A percentile compares a stretch with the other conserved stretches of the same genome.
These are phyloP conservation scores for Plicaturopsis crispa DNA, from an alignment of 768 basidiomycete genomes.

Conservation along the genomic window DNA sequence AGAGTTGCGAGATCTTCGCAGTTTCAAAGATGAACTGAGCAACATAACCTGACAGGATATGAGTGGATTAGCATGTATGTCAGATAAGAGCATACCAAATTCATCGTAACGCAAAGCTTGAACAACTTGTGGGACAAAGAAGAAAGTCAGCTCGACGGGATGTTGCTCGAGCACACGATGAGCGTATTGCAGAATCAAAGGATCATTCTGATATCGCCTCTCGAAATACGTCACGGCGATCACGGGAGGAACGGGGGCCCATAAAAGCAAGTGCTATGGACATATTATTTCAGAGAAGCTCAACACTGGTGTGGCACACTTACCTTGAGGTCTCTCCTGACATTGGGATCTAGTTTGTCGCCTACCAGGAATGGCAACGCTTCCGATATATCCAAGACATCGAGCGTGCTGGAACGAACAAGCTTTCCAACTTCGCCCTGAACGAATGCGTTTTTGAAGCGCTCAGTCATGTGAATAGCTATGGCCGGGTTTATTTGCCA, in stretches of 20 bases:
- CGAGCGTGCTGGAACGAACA: constrained; percentile 63
- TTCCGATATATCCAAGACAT: constrained; percentile 71
- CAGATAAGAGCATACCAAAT: constrained; percentile 46
- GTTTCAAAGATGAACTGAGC: constrained; percentile 95
- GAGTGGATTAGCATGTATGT: neutral
- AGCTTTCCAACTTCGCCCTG: constrained; percentile 69
- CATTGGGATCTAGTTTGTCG: constrained; percentile 48
- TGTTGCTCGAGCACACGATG: constrained; percentile 93
- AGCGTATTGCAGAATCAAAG: constrained; percentile 88
- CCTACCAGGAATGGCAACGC: constrained; percentile 77
- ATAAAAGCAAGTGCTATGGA: constrained; percentile 73
- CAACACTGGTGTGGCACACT: constrained; percentile 7
- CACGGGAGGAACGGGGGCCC: constrained; percentile 84
- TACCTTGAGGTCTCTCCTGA: constrained; percentile 73
- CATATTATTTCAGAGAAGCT: neutral
- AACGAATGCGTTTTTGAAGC: constrained; percentile 66
- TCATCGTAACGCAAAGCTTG: constrained; percentile 91
- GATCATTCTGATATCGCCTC: constrained; percentile 74
- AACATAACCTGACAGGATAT: constrained; percentile 65
- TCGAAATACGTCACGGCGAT: constrained; percentile 82
- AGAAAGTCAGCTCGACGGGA: constrained; percentile 92
- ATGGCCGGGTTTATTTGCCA: constrained; percentile 85
- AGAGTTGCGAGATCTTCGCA: constrained; percentile 91
- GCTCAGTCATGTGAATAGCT: constrained; percentile 77
- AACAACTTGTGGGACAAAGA: constrained; percentile 98